phyloP scores from a whole-genome alignment of 176 grass and related monocot species.

The Paspalum notatum region DNA sequence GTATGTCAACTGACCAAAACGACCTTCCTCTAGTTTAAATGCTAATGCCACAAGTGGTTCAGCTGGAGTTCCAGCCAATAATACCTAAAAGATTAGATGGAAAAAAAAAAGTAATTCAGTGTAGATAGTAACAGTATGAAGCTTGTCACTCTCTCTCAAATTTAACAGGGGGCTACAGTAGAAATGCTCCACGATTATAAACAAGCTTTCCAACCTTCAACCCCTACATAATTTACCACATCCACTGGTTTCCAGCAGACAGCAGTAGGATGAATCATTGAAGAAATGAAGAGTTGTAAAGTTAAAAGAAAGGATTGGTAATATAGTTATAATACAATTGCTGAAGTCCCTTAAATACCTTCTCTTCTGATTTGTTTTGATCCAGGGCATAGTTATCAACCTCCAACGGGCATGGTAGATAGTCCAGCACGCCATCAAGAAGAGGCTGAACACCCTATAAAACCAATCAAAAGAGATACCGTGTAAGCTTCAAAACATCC shows the following conservation, averaged over 20 bases:
- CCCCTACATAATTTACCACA: conserved; percentile 9
- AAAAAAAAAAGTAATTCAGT: conserved; percentile 37
- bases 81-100: conserved; percentile 50
- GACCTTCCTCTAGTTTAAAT: conserved; percentile 98
- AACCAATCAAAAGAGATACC: conserved; percentile 39
- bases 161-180: neutral
- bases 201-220: neutral
- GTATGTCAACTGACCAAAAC: conserved; percentile 99
- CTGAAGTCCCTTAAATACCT: conserved; percentile 51
- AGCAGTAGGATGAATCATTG: conserved; percentile 23
- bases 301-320: conserved; percentile 9
- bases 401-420: conserved; percentile 84
- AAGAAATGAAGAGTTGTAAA: conserved; percentile 20
- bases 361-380: conserved; percentile 94
- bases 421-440: conserved; percentile 94
- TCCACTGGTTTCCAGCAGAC: neutral
- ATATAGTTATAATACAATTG: conserved; percentile 23
- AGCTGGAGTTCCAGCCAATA: conserved; percentile 72
- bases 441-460: conserved; percentile 91
- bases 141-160: neutral
- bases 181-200: neutral
- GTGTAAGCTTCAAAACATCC: conserved; percentile 1
- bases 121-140: conserved; percentile 16
- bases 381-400: conserved; percentile 93
- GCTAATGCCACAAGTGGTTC: conserved; percentile 89